Evolutionary conservation across 176 grass and related monocot species (phyloP).

Genomic region (Neostapfia colusana): DNA sequence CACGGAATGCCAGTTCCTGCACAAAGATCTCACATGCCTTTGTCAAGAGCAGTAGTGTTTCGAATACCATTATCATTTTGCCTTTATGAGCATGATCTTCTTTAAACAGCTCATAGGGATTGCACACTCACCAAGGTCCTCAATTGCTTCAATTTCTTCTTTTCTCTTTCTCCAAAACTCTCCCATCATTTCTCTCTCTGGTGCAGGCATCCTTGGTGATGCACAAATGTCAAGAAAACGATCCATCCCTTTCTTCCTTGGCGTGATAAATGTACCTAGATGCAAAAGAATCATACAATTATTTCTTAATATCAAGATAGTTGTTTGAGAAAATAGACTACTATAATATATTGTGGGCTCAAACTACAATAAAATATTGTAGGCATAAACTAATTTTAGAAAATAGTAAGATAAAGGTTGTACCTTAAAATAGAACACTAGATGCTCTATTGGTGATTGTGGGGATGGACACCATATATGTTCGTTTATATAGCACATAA

Average conservation of each 20-base stretch:
- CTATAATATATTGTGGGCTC: neutral
- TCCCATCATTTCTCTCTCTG: neutral
- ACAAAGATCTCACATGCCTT: conserved; percentile 36
- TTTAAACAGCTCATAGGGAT: conserved; percentile 17
- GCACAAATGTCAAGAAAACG: neutral
- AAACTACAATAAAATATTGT: neutral
- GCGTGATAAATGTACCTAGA: neutral
- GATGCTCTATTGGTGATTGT: neutral
- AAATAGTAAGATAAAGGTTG: neutral
- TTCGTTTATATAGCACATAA: conserved; percentile 13
- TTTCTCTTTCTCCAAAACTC: conserved; percentile 11
- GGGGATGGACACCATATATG: neutral
- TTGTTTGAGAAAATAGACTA: neutral
- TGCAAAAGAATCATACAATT: neutral
- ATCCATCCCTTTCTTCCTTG: neutral
- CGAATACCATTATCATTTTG: neutral
- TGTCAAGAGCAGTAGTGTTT: neutral
- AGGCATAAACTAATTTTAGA: neutral
- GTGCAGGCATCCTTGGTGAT: neutral
- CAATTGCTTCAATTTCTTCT: neutral
- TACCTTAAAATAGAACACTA: conserved; percentile 1
- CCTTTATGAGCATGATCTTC: neutral
- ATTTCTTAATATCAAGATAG: no score
- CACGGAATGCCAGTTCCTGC: conserved; percentile 1
- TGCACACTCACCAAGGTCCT: neutral